Evolutionary conservation across 2,329 filamentous ascomycete genomes (phyloP).

Genomic region (Trichoderma guizhouense): DNA sequence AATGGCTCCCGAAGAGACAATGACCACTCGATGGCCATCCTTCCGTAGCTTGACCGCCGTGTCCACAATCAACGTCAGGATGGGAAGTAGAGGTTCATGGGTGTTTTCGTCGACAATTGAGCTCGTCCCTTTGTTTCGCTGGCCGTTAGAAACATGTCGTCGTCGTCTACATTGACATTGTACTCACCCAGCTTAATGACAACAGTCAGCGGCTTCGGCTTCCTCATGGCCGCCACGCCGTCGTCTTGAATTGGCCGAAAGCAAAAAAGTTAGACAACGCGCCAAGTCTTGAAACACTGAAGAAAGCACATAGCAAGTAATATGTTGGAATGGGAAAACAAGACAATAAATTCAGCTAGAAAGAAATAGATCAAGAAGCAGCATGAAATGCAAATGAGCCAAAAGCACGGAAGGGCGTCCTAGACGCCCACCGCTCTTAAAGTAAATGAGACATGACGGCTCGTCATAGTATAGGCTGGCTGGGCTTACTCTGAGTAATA

Average conservation of each 20-base stretch:
- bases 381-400: neutral
- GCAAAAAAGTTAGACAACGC: neutral
- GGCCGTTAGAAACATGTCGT: neutral
- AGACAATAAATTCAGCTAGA: neutral
- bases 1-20: slow-evolving; percentile 96
- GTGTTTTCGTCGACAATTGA: slow-evolving; percentile 98
- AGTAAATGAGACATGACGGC: neutral
- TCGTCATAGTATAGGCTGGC: neutral
- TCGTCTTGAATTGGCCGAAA: neutral
- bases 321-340: neutral
- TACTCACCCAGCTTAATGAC: slow-evolving; percentile 82
- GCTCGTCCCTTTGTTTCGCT: slow-evolving; percentile 68
- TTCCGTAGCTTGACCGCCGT: slow-evolving; percentile 83
- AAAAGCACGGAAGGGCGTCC: neutral
- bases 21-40: slow-evolving; percentile 90
- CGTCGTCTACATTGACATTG: neutral
- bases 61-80: slow-evolving; percentile 88
- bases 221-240: slow-evolving; percentile 56
- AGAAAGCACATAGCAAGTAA: neutral
- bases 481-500: slow-evolving; percentile 18
- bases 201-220: slow-evolving; percentile 51
- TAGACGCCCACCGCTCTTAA: neutral
- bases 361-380: neutral
- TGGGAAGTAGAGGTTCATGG: slow-evolving; percentile 88
- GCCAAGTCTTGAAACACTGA: neutral